phyloP scores from a whole-genome alignment of 2,329 filamentous ascomycete genomes.

The Microcyclosporella mali region DNA sequence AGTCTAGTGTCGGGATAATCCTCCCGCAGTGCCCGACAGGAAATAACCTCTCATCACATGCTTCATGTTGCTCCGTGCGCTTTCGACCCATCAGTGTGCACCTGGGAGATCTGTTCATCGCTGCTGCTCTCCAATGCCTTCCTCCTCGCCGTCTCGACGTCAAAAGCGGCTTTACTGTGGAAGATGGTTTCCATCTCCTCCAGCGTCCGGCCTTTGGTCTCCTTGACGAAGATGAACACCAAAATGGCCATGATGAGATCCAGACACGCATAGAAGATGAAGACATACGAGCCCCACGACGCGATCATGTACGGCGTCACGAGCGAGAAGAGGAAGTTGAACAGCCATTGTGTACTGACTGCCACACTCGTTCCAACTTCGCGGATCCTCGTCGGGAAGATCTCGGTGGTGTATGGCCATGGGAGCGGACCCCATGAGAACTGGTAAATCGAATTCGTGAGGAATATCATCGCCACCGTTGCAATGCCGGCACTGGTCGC shows the following conservation, averaged over 20 bases:
- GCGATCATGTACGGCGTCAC: constrained; percentile 49
- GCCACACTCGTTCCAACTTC: constrained; percentile 47
- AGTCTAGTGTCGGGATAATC: no score
- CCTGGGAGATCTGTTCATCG: constrained; percentile 11
- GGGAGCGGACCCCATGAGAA: constrained; percentile 45
- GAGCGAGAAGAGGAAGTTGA: constrained; percentile 47
- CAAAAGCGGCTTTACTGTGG: constrained; percentile 20
- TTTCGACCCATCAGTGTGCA: constrained; percentile 1
- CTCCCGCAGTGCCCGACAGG: no score
- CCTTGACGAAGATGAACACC: constrained; percentile 35
- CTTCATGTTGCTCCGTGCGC: neutral
- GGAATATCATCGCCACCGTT: constrained; percentile 51
- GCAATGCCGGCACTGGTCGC: constrained; percentile 40
- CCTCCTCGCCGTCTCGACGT: constrained; percentile 20
- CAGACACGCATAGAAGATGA: constrained; percentile 43
- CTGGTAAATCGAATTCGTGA: constrained; percentile 50
- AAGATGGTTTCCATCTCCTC: constrained; percentile 32
- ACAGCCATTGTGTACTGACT: constrained; percentile 47
- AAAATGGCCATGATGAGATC: constrained; percentile 39
- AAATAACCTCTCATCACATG: no score
- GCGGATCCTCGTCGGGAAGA: constrained; percentile 48
- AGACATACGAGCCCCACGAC: constrained; percentile 42
- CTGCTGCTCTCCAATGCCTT: constrained; percentile 13
- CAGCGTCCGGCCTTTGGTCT: constrained; percentile 33
- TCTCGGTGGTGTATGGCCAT: constrained; percentile 39